Evolutionary conservation across 352 stramenopile species (phyloP).

Genomic region (Phytophthora nicotianae): DNA sequence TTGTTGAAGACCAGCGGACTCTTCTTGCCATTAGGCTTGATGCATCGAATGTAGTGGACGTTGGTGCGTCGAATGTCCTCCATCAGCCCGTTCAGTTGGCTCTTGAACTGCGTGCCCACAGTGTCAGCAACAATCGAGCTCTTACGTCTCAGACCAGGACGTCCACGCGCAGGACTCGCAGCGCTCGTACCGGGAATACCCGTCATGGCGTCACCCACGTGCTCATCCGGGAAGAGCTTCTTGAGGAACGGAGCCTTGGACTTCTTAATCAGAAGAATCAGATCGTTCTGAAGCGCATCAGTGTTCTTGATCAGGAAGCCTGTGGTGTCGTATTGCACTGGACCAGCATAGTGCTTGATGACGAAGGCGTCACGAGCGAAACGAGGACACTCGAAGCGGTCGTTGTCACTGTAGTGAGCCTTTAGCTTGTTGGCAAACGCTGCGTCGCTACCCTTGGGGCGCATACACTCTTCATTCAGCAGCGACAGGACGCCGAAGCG

Average conservation of each 20-base stretch:
- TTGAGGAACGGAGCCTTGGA: constrained; percentile 74
- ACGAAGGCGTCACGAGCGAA: constrained; percentile 91
- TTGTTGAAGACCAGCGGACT: constrained; percentile 90
- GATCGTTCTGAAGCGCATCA: constrained; percentile 94
- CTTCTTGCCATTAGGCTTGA: constrained; percentile 98
- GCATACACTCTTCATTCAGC: constrained; percentile 94
- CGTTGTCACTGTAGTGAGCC: constrained; percentile 88
- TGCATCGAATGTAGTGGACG: constrained; percentile 98
- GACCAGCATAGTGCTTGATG: constrained; percentile 96
- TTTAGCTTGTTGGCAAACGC: constrained; percentile 90
- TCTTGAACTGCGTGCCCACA: constrained; percentile 93
- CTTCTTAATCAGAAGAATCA: constrained; percentile 84
- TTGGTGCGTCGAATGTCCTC: constrained; percentile 95
- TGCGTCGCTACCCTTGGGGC: constrained; percentile 85
- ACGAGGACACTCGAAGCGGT: constrained; percentile 85
- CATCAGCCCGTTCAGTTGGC: constrained; percentile 93
- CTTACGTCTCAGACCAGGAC: constrained; percentile 63
- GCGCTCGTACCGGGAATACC: constrained; percentile 39
- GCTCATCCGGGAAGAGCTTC: constrained; percentile 79
- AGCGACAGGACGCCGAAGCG: constrained; percentile 90
- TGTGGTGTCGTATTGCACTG: constrained; percentile 94
- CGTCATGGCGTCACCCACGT: constrained; percentile 51
- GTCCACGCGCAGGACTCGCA: constrained; percentile 28
- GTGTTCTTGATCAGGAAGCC: constrained; percentile 98
- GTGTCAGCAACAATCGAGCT: constrained; percentile 86